Evolutionary conservation across 140 eudicot species (phyloP).

Genomic region (Anethum foeniculum): DNA sequence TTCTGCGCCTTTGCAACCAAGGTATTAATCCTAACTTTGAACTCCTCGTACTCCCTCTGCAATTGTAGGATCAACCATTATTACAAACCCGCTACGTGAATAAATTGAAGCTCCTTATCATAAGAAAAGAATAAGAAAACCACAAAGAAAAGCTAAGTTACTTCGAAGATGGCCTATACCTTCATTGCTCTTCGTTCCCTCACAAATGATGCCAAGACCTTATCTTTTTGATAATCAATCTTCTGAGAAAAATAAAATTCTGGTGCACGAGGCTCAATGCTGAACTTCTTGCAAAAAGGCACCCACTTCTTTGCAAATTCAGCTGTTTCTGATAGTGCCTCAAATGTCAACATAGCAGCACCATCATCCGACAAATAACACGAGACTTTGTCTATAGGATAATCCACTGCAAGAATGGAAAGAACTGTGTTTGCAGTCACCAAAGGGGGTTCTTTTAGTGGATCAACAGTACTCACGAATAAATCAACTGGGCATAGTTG

Average conservation of each 20-base stretch:
- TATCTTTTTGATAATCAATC: constrained; percentile 60
- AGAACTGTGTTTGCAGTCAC: constrained; percentile 80
- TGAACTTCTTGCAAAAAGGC: constrained; percentile 75
- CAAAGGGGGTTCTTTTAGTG: constrained; percentile 74
- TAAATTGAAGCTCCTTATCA: neutral
- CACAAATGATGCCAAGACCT: constrained; percentile 72
- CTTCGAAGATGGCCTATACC: constrained; percentile 22
- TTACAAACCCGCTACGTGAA: neutral
- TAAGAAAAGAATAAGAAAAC: neutral
- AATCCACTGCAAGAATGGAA: constrained; percentile 71
- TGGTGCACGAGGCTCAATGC: constrained; percentile 77
- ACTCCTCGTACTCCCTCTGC: constrained; percentile 76
- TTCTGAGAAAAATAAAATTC: constrained; percentile 68
- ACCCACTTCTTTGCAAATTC: constrained; percentile 77
- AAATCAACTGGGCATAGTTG: constrained; percentile 53
- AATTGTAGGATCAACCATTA: neutral
- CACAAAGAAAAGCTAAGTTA: neutral
- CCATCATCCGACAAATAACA: constrained; percentile 84
- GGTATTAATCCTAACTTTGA: constrained; percentile 54
- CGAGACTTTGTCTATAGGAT: constrained; percentile 64
- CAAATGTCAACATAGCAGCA: constrained; percentile 81
- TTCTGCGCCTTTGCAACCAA: constrained; percentile 63
- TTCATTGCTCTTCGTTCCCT: constrained; percentile 73
- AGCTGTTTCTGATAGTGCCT: constrained; percentile 63
- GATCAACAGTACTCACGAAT: constrained; percentile 76